These are phyloP conservation scores for Tylopilus plumbeoviolaceoides DNA, from an alignment of 768 basidiomycete genomes.

Conservation along the genomic window DNA sequence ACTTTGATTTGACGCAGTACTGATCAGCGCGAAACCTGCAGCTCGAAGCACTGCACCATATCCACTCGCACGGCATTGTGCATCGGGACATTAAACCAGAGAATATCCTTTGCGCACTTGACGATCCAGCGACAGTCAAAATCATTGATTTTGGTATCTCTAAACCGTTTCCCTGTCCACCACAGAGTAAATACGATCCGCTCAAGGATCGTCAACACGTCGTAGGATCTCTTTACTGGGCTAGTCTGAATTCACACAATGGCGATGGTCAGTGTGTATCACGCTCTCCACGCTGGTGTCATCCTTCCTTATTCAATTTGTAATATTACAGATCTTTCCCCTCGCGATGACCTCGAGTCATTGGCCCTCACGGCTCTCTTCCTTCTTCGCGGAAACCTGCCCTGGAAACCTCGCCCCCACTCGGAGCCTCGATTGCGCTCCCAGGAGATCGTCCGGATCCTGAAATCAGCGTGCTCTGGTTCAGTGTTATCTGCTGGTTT, in stretches of 20 bases:
- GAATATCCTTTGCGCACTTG: neutral
- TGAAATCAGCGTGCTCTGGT: neutral
- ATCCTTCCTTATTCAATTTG: neutral
- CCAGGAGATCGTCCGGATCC: neutral
- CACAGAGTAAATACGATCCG: neutral
- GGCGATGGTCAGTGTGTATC: neutral
- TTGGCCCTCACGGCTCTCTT: neutral
- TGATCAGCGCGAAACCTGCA: neutral
- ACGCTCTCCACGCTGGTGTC: neutral
- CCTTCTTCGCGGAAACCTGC: constrained; percentile 1
- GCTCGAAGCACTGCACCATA: neutral
- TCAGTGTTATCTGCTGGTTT: neutral
- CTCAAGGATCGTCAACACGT: neutral
- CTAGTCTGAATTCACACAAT: constrained; percentile 3
- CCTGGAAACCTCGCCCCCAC: constrained; percentile 3
- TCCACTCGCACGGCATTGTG: neutral
- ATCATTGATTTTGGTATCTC: constrained; percentile 4
- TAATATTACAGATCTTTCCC: neutral
- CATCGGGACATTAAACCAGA: constrained; percentile 2
- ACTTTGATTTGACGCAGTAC: neutral
- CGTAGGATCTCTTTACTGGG: constrained; percentile 1
- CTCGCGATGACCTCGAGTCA: constrained; percentile 3
- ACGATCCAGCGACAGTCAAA: constrained; percentile 2
- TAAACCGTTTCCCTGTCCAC: neutral
- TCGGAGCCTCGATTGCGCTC: neutral